phyloP scores from a whole-genome alignment of 2,329 filamentous ascomycete species.

The Lomentospora prolificans region DNA sequence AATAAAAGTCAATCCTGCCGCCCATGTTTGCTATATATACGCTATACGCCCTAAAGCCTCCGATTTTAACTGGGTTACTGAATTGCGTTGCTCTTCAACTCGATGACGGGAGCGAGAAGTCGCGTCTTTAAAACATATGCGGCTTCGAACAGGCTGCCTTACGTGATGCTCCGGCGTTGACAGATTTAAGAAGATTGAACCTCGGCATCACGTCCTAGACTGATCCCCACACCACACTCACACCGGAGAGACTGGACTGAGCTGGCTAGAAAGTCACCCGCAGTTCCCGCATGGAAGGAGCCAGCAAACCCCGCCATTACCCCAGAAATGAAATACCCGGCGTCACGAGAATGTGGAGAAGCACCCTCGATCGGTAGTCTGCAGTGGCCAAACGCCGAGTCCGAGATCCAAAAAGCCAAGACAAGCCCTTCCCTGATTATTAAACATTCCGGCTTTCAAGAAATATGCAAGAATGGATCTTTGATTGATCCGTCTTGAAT shows the following conservation, averaged over 20 bases:
- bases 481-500: too few species aligned
- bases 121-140: too few species aligned
- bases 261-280: neutral
- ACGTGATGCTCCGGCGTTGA: neutral
- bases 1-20: constrained; percentile 53
- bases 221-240: neutral
- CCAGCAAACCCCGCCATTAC: too few species aligned
- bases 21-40: constrained; percentile 34
- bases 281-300: too few species aligned
- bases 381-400: too few species aligned
- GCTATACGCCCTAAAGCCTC: too few species aligned
- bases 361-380: neutral
- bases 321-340: too few species aligned
- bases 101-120: too few species aligned
- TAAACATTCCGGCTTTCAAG: neutral
- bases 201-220: neutral
- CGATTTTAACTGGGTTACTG: neutral
- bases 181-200: neutral
- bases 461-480: neutral
- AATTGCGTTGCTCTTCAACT: too few species aligned
- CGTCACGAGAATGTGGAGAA: too few species aligned
- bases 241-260: neutral
- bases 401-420: too few species aligned
- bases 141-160: too few species aligned
- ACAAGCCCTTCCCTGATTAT: neutral